Evolutionary conservation across 2,329 filamentous ascomycete species (phyloP).

Genomic region (Arthrobotrys conoides): DNA sequence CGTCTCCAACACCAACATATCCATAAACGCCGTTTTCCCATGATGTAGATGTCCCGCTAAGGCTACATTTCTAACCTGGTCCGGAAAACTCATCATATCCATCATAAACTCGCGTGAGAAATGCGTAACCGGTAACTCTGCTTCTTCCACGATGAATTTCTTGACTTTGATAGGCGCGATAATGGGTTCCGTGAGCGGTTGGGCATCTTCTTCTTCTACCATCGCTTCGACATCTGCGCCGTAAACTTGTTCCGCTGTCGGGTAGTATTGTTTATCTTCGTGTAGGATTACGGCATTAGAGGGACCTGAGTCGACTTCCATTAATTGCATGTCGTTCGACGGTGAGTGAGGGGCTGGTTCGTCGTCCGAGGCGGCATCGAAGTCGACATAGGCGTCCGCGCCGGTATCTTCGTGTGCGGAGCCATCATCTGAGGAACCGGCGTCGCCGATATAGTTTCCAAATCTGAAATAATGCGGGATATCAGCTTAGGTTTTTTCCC

Average conservation of each 20-base stretch:
- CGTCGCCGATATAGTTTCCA: conserved; percentile 98
- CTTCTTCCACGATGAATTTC: conserved; percentile 95
- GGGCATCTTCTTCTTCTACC: conserved; percentile 96
- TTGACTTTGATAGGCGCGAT: conserved; percentile 93
- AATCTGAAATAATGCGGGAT: conserved; percentile 74
- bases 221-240: conserved; percentile 93
- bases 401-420: conserved; percentile 80
- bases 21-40: conserved; percentile 97
- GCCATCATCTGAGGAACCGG: conserved; percentile 81
- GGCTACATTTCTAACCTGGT: conserved; percentile 93
- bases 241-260: conserved; percentile 96
- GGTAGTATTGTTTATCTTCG: conserved; percentile 99
- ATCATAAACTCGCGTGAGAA: conserved; percentile 78
- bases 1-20: conserved; percentile 96
- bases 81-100: conserved; percentile 94
- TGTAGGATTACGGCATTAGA: conserved; percentile 98
- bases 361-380: conserved; percentile 71
- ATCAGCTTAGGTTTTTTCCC: conserved; percentile 50
- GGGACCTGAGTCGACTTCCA: conserved; percentile 90
- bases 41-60: conserved; percentile 94
- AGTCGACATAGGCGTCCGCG: conserved; percentile 83
- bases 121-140: conserved; percentile 78
- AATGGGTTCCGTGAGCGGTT: conserved; percentile 91
- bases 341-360: conserved; percentile 68
- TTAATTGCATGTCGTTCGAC: conserved; percentile 81